Base-by-base conservation (phyloP, 1,284 basidiomycete genomes). In the Taiwanofungus camphoratus region DNA sequence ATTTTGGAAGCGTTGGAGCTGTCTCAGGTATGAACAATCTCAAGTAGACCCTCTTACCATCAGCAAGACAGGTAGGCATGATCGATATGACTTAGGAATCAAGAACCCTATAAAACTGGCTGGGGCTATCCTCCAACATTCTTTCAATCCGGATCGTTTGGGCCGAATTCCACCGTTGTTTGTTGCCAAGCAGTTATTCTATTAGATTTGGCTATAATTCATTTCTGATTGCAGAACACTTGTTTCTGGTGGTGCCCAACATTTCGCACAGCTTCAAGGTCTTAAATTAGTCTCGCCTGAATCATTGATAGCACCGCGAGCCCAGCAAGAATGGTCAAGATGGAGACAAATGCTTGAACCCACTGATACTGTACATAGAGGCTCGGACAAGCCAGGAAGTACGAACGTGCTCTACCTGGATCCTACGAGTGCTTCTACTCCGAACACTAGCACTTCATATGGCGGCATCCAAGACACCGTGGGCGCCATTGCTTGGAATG, bases 391-490 rank as follows among this genome's bases (percentile, higher is more conserved):
- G n/a, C n/a, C n/a, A n/a, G n/a, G n/a, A n/a, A n/a, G n/a, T 21
- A 33, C 31, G 23, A 15, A 8, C 21, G 20, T 20, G 27, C 41
- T 11, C 21, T 26, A 23, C 29, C n/a, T 19, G 5, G 12, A 22
- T 8, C 15, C 18, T 16, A 21, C 3, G 9, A 35, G 8, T 3
- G 24, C 12, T 16, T 16, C 9, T 18, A 12, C 36, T 7, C 23
- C 18, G 11, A 41, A 45, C 7, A 19, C 18, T 18, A 44, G 50
- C 18, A 54, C 44, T 22, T 32, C 69, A 31, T 49, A 53, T 23
- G 58, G n/a, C n/a, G n/a, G 63, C 32, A 63, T 76, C 39, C 82
- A 87, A 55, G 86, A 89, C 57, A 89, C 86, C 1, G 87, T 89
- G 4, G 86, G 86, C 16, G 83, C 84, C 13, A 67, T 87, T 30